Base-by-base conservation (phyloP, 1,139 yeast genomes). In the Kazachstania sp. region DNA sequence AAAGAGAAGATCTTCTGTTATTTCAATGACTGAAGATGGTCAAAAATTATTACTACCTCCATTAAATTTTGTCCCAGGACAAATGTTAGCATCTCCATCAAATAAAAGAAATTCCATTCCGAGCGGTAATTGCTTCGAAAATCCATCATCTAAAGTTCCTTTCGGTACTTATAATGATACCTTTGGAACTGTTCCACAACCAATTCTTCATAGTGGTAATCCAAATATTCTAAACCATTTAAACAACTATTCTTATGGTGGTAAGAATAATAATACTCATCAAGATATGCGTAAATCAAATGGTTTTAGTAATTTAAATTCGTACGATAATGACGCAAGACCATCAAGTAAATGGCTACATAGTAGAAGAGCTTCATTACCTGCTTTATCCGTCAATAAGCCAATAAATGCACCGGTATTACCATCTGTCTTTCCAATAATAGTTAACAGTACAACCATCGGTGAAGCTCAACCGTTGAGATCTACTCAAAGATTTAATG, bases 21-120 rank as follows among this genome's bases (percentile, higher is more conserved):
- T 50, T 30, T 51, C 55, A 12, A 35, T 51, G 3, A 45, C 47
- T n/a, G 52, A 48, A 30, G 54, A 54, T 35, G 54, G 49, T 16
- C 50, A 50, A 18, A 48, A 48, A 23, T 43, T 55, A 37, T 45
- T 54, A 36, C 45, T 53, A 16, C 49, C 56, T 31, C 55, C 55
- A 13, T 47, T 48, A 34, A 51, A 51, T 42, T 50, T 47, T 37
- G 48, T 44, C 23, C 47, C 53, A 34, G 43, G 43, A 13, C 43
- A 40, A 20, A 7, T 40, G 13, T 15, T 40, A 11, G 29, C 43
- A n/a, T 31, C 43, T 11, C 37, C 44, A 19, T 39, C 44, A 37
- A 13, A 44, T 4, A 31, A 44, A 12, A 36, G 30, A 18, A 32
- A 37, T 23, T 20, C 48, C 18, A 18, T 37, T 3, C 16, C 44